Percentiles rank a stretch among this genome's conserved stretches.
phyloP scores from a whole-genome alignment of 768 basidiomycete species.

The Psilocybe sp. region DNA sequence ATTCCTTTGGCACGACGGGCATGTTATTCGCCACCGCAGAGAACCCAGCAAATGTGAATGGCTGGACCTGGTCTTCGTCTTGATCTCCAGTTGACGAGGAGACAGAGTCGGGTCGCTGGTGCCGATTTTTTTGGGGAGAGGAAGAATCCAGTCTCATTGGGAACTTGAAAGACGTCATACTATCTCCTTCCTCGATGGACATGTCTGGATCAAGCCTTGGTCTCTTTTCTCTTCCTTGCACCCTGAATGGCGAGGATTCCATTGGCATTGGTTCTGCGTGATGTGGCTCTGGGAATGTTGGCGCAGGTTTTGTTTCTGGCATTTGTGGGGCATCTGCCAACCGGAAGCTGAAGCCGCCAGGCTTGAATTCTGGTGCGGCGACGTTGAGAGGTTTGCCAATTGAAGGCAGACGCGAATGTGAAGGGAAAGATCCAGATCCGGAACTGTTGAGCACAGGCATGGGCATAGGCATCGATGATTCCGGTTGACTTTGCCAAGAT shows the following conservation, averaged over 20 bases:
- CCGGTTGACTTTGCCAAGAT: constrained; percentile 13
- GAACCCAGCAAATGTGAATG: constrained; percentile 72
- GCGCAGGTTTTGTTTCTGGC: constrained; percentile 30
- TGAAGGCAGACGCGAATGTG: constrained; percentile 44
- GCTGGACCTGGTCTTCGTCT: constrained; percentile 47
- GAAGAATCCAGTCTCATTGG: constrained; percentile 47
- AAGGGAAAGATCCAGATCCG: constrained; percentile 9
- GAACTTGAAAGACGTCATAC: constrained; percentile 77
- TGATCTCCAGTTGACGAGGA: constrained; percentile 19
- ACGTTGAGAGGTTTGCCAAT: constrained; percentile 74
- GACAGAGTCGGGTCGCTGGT: constrained; percentile 36
- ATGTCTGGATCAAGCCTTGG: constrained; percentile 53
- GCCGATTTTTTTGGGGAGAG: constrained; percentile 43
- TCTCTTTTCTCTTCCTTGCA: constrained; percentile 81
- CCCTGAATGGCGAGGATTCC: constrained; percentile 41
- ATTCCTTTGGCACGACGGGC: constrained; percentile 20
- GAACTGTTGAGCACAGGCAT: constrained; percentile 28
- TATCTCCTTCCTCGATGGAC: constrained; percentile 53
- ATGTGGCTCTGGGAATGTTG: constrained; percentile 22
- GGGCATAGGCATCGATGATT: constrained; percentile 23
- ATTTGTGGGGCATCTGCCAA: constrained; percentile 68
- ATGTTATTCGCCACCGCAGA: constrained; percentile 35
- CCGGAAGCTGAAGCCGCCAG: constrained; percentile 73
- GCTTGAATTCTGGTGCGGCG: constrained; percentile 80
- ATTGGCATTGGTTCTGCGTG: constrained; percentile 24